Evolutionary conservation across 1,284 basidiomycete species (phyloP), one percentile per base, ranked within the genome.

Genomic region (Waitea zeae): DNA sequence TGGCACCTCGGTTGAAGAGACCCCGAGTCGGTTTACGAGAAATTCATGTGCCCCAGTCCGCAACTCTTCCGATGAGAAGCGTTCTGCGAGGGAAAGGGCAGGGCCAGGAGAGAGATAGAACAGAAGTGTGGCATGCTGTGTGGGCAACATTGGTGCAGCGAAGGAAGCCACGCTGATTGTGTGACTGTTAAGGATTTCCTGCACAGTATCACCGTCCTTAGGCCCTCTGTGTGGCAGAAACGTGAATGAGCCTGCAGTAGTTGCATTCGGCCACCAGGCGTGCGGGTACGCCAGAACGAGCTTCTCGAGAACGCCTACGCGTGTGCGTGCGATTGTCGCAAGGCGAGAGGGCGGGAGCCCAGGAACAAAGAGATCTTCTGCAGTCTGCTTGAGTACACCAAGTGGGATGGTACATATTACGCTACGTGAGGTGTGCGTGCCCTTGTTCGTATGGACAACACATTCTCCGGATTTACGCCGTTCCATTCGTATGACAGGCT

Each of bases 331-430:
- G 7, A 44, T 41, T 13, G 35, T 34, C 19, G 36, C 36, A 9
- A 29, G 11, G 7, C 42, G 30, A 3, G 39, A 40, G 12, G 35
- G n/a, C 0, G 44, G 41, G 5, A 45, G 40, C 6, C 38, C 26
- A 9, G 44, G 44, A 14, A 35, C 22, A 31, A 45, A 45, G n/a
- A 33, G 22, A 12, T 35, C 30, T 5, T 31, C 20, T 3, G 33
- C 20, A 17, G 17, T 30, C 18, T 39, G 34, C 36, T 45, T 36
- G 24, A 45, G 36, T 5, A 45, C 44, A 2, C 42, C 44, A 11
- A 45, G 41, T 3, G 44, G 44, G 19, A 45, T 38, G 11, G 44
- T 45, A 41, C 41, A 41, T 7, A 44, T 20, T 17, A 39, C 37
- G 12, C 34, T 30, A 14, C 17, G 28, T 12, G 39, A 37, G 7